Base-by-base conservation (phyloP, 2,329 filamentous ascomycete species). In the Clathrospora elynae region DNA sequence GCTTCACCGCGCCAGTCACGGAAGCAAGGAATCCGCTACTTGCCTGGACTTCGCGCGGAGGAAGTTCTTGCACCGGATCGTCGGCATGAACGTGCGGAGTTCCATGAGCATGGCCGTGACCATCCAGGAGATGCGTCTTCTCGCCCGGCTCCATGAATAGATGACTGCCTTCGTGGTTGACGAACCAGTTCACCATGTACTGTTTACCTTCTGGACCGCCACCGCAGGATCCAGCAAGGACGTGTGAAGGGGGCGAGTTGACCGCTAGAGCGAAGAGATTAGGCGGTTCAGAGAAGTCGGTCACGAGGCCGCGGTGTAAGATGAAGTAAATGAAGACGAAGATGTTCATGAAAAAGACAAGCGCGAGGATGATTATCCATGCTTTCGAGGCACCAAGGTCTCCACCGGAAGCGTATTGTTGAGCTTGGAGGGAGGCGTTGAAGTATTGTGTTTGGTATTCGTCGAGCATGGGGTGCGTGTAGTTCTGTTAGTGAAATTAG, bases 201-300 rank as follows among this genome's bases (percentile, higher is more conserved):
- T 82, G 75, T 10, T 71, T 64, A 0, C 77, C 76, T 11, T 71
- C 68, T 0, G 81, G 81, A 0, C 81, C 82, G 9, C 71, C 75
- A 1, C 80, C 82, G 57, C 81, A 83, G 5, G 73, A 76, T 0
- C 82, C 82, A 0, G 73, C 71, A n/a, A 85, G 54, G 3, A 73
- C 66, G 2, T 73, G 61, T 5, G 72, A 77, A 0, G 78, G 76
- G 0, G 81, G 81, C 17, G 75, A 80, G 60, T 90, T 90, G 37
- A 91, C 75, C 2, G 86, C 85, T 0, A 90, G 70, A 0, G 83
- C 75, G 57, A 91, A 90, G 2, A 90, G 71, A 61, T 90, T 90
- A 39, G 85, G 82, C 1, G 87, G 86, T 58, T 92, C 87, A 0
- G 84, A 87, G 61, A 87, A 90, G 70, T 92, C 88, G 1, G 86